Evolutionary conservation across 768 basidiomycete genomes (phyloP).

Genomic region (Scleroderma bovista): DNA sequence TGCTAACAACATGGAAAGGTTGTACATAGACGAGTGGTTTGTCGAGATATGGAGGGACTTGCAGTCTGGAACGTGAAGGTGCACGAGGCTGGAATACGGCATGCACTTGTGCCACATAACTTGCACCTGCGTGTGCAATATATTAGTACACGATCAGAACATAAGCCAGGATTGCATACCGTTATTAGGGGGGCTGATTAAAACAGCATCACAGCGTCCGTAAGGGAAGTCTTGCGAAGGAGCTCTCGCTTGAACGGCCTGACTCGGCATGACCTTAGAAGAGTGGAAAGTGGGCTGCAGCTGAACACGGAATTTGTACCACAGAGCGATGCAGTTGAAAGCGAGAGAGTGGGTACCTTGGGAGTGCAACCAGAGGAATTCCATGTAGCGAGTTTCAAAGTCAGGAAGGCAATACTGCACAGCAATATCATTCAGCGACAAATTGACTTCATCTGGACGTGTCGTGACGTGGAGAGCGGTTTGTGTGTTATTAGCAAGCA

Average conservation of each 20-base stretch:
- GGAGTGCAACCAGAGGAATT: background rate
- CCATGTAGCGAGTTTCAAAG: conserved; percentile 5
- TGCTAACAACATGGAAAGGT: background rate
- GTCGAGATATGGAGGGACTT: background rate
- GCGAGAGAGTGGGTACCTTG: background rate
- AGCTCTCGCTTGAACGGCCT: conserved; percentile 18
- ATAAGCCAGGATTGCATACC: background rate
- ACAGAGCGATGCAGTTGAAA: conserved; percentile 10
- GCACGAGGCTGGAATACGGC: conserved; percentile 6
- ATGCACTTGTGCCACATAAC: conserved; percentile 11
- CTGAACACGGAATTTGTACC: conserved; percentile 22
- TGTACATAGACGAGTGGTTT: background rate
- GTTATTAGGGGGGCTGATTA: background rate
- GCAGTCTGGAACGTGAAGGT: background rate
- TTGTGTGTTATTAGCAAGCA: no score
- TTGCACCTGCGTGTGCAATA: background rate
- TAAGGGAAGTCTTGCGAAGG: conserved; percentile 11
- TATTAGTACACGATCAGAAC: background rate
- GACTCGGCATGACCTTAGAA: conserved; percentile 11
- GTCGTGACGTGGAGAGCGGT: background rate
- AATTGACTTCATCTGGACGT: background rate
- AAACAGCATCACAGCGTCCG: conserved; percentile 16
- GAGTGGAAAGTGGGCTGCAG: conserved; percentile 14
- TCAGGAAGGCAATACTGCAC: conserved; percentile 19
- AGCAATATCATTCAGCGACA: background rate